These are phyloP conservation scores for Mycosphaerella sp. DNA, from an alignment of 2,329 filamentous ascomycete genomes.

Conservation along the genomic window DNA sequence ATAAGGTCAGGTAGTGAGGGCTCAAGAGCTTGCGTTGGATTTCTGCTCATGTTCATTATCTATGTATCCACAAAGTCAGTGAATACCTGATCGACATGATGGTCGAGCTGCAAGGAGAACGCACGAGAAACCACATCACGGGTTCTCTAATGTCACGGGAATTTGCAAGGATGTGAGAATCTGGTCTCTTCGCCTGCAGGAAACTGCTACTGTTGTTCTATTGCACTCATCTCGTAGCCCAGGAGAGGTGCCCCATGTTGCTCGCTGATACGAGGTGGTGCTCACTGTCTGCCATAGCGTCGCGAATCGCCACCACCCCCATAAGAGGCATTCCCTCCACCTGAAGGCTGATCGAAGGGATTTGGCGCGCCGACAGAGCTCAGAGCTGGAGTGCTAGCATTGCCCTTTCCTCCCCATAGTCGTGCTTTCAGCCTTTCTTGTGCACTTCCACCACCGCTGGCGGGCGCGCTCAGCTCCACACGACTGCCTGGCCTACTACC, in stretches of 20 bases:
- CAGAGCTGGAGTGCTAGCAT: constrained; percentile 12
- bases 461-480: constrained; percentile 35
- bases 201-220: not conserved
- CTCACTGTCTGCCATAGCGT: constrained; percentile 12
- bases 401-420: constrained; percentile 49
- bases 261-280: not conserved
- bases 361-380: constrained; percentile 13
- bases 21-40: too few relatives aligned
- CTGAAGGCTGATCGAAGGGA: constrained; percentile 17
- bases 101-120: too few relatives aligned
- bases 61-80: too few relatives aligned
- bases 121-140: too few relatives aligned
- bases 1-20: too few relatives aligned
- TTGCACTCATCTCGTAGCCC: not conserved
- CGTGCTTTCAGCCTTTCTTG: constrained; percentile 78
- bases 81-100: too few relatives aligned
- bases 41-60: too few relatives aligned
- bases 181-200: too few relatives aligned
- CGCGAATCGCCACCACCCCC: constrained; percentile 8
- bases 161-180: too few relatives aligned
- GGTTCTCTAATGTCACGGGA: too few relatives aligned
- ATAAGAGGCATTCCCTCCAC: constrained; percentile 6
- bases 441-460: constrained; percentile 51
- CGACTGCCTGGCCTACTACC: constrained; percentile 21
- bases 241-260: not conserved